Base-by-base conservation (phyloP, 2,329 filamentous ascomycete genomes). In the Aspergillus pseudonomiae region DNA sequence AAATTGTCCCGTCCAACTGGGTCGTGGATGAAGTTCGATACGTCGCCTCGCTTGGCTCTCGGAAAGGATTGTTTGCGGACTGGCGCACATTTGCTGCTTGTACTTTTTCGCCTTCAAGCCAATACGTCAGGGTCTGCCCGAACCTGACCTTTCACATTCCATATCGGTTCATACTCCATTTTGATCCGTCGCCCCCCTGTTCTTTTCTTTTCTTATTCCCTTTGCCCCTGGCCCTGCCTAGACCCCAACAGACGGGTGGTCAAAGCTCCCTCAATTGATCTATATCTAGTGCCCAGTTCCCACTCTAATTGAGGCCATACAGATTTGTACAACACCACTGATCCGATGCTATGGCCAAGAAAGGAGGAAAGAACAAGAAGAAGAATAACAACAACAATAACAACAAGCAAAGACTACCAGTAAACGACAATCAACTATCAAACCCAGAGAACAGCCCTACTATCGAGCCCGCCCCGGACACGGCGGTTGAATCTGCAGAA, bases 301-400 rank as follows among this genome's bases (percentile, higher is more conserved):
- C 58, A 52, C 32, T 32, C 57, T 50, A 52, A 61, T 56, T 48
- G 21, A 36, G 52, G 39, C 34, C 53, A 65, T 24, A 32, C 32
- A 45, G 53, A 70, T 58, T 61, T 62, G 60, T 63, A 55, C 50
- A 65, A 64, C 53, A 54, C 43, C 73, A 72, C 70, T 76, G 63
- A 75, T 67, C 67, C 65, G 67, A 73, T 71, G 71, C 66, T 65
- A 81, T 80, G 77, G 73, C 69, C 66, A 81, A 70, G 65, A 68
- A 70, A 64, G 48, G 63, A 43, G 67, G 75, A 64, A 78, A 74
- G 64, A 75, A 71, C 62, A 79, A 76, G 64, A 76, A 75, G 65
- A 74, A 74, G 64, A 77, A 72, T 57, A 73, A 74, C 56, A 74
- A 72, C 66, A 71, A 65, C 65, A 73, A 65, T 57, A 70, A 67